Evolutionary conservation across 768 basidiomycete genomes (phyloP).

Genomic region (Hemileccinum rubropunctum): DNA sequence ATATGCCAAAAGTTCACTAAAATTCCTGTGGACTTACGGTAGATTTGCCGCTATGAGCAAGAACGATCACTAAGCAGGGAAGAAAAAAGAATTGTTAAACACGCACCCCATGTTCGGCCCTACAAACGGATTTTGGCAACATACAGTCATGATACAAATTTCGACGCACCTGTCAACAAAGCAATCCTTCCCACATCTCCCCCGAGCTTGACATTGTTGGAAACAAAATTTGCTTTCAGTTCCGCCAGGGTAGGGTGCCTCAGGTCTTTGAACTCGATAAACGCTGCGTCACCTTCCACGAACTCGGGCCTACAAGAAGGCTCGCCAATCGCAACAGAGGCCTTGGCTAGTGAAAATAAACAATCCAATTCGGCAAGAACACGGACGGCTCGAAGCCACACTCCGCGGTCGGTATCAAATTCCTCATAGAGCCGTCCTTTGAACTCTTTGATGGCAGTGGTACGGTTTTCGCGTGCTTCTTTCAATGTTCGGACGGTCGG

Average conservation of each 20-base stretch:
- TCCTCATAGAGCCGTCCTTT: slow-evolving; percentile 74
- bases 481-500: slow-evolving; percentile 77
- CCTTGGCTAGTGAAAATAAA: slow-evolving; percentile 85
- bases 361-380: slow-evolving; percentile 96
- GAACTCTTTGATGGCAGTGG: slow-evolving; percentile 77
- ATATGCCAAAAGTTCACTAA: background rate
- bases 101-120: slow-evolving; percentile 88
- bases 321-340: slow-evolving; percentile 86
- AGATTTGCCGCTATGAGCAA: slow-evolving; percentile 63
- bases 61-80: background rate
- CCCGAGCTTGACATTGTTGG: slow-evolving; percentile 89
- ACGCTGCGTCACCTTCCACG: slow-evolving; percentile 74
- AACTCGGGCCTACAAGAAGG: slow-evolving; percentile 92
- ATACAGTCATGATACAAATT: background rate
- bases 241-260: slow-evolving; percentile 81
- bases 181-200: slow-evolving; percentile 71
- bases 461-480: slow-evolving; percentile 90
- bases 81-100: background rate
- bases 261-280: slow-evolving; percentile 84
- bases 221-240: slow-evolving; percentile 80
- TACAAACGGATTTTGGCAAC: slow-evolving; percentile 22
- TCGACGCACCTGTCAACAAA: slow-evolving; percentile 72
- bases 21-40: slow-evolving; percentile 44
- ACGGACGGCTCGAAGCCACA: slow-evolving; percentile 82
- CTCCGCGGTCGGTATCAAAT: slow-evolving; percentile 75